phyloP scores from a whole-genome alignment of 305 asterid genomes.

The Rubia balearica region DNA sequence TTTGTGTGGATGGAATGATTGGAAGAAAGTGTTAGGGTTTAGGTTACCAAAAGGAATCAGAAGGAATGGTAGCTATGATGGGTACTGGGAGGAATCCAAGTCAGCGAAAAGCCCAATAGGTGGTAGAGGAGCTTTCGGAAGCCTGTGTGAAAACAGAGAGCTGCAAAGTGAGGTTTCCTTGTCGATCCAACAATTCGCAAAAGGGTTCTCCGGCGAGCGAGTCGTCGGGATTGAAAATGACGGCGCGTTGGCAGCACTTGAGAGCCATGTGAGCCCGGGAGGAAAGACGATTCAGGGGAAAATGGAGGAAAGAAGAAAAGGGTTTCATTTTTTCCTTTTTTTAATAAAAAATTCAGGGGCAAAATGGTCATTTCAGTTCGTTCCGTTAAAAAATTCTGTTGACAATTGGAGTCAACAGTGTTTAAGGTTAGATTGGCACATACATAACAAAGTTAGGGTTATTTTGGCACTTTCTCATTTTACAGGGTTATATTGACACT shows the following conservation, averaged over 20 bases:
- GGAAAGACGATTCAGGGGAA: too few species aligned
- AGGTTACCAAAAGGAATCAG: background rate
- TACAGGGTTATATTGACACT: too few species aligned
- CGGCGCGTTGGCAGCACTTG: conserved; percentile 91
- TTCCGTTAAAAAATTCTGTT: too few species aligned
- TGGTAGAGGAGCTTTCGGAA: conserved; percentile 75
- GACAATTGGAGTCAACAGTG: too few species aligned
- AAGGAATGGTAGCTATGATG: background rate
- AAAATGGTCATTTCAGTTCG: too few species aligned
- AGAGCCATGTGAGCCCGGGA: conserved; percentile 81
- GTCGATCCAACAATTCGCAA: conserved; percentile 67
- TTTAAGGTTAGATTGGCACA: too few species aligned
- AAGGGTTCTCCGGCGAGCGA: conserved; percentile 76
- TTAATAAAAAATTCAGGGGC: too few species aligned
- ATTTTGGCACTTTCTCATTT: too few species aligned
- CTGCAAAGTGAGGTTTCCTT: conserved; percentile 77
- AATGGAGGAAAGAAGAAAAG: too few species aligned
- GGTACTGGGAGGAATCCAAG: conserved; percentile 83
- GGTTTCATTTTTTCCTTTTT: too few species aligned
- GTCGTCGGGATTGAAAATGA: conserved; percentile 77
- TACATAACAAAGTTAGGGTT: too few species aligned
- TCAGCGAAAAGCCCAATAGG: conserved; percentile 92
- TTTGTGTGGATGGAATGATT: too few species aligned
- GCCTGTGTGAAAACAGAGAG: conserved; percentile 75
- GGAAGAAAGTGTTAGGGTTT: background rate